Evolutionary conservation across 768 basidiomycete species (phyloP).

Genomic region (Coprinopsis marcescibilis): DNA sequence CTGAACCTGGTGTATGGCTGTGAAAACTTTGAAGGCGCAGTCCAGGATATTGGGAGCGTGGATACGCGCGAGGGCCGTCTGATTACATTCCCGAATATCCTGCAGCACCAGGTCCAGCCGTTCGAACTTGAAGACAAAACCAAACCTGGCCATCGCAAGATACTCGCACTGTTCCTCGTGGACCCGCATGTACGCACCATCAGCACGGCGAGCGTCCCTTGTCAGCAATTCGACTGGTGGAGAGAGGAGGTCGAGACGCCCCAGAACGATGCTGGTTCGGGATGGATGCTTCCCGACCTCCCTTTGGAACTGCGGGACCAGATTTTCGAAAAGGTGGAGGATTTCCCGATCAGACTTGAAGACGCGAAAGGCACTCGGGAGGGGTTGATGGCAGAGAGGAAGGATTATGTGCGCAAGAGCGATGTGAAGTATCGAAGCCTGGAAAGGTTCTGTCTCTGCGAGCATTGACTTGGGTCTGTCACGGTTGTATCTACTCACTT

Average conservation of each 20-base stretch:
- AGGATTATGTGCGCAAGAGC: slow-evolving; percentile 13
- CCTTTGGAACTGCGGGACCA: slow-evolving; percentile 22
- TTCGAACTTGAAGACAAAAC: slow-evolving; percentile 29
- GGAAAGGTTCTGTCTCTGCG: neutral
- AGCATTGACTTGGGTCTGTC: too few species aligned
- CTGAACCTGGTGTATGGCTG: slow-evolving; percentile 16
- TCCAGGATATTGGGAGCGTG: slow-evolving; percentile 24
- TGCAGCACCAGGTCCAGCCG: slow-evolving; percentile 30
- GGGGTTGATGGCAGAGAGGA: slow-evolving; percentile 29
- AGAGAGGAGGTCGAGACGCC: slow-evolving; percentile 12
- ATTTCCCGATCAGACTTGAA: slow-evolving; percentile 22
- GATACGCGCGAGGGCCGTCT: slow-evolving; percentile 23
- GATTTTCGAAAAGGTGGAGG: slow-evolving; percentile 19
- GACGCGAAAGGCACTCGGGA: slow-evolving; percentile 25
- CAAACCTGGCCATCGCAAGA: slow-evolving; percentile 34
- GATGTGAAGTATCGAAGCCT: neutral
- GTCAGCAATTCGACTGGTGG: slow-evolving; percentile 27
- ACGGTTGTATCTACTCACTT: too few species aligned
- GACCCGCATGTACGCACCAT: slow-evolving; percentile 23
- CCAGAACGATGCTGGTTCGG: too few species aligned
- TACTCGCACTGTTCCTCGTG: slow-evolving; percentile 34
- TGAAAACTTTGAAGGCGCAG: slow-evolving; percentile 7
- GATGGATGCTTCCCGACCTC: slow-evolving; percentile 13
- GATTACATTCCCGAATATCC: slow-evolving; percentile 32
- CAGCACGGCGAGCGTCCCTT: slow-evolving; percentile 22